These are phyloP conservation scores for Perkinsus chesapeaki DNA, from an alignment of 169 alveolate genomes.

Conservation along the genomic window DNA sequence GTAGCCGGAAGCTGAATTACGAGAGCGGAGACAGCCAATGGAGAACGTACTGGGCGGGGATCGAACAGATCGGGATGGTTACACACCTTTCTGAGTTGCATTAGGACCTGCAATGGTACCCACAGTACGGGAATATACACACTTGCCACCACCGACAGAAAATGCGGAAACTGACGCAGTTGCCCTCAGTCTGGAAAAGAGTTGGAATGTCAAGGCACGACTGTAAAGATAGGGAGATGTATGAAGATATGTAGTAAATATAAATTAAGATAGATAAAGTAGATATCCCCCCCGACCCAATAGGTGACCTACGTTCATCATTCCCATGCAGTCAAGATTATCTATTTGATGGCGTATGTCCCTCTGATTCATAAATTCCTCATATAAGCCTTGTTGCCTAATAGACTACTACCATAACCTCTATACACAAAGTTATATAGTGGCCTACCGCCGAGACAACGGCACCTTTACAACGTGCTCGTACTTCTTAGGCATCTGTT, in stretches of 20 bases:
- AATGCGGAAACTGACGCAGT: too few species aligned
- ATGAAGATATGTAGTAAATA: background rate
- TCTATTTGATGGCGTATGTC: conserved; percentile 38
- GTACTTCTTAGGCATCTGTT: conserved; percentile 93
- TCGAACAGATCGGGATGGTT: conserved; percentile 97
- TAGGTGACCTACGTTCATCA: conserved; percentile 88
- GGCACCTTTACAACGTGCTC: conserved; percentile 87
- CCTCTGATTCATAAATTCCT: conserved; percentile 81
- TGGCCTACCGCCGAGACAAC: conserved; percentile 56
- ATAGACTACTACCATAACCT: conserved; percentile 26
- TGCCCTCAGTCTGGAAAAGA: too few species aligned
- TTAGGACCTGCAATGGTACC: background rate
- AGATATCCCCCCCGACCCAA: too few species aligned
- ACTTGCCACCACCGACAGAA: too few species aligned
- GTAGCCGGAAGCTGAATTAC: conserved; percentile 39
- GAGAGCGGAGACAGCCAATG: conserved; percentile 63
- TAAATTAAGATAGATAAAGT: too few species aligned
- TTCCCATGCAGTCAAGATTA: conserved; percentile 77
- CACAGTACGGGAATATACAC: too few species aligned
- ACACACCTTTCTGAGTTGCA: conserved; percentile 87
- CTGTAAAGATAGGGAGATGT: background rate
- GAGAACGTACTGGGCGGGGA: conserved; percentile 81
- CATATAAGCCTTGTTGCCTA: conserved; percentile 88
- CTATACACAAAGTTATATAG: conserved; percentile 9
- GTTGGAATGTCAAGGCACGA: too few species aligned